A percentile compares a stretch with the other conserved stretches of the same genome.
Conservation (phyloP, 2,329 filamentous ascomycete species). For the Botrytis elliptica region DNA sequence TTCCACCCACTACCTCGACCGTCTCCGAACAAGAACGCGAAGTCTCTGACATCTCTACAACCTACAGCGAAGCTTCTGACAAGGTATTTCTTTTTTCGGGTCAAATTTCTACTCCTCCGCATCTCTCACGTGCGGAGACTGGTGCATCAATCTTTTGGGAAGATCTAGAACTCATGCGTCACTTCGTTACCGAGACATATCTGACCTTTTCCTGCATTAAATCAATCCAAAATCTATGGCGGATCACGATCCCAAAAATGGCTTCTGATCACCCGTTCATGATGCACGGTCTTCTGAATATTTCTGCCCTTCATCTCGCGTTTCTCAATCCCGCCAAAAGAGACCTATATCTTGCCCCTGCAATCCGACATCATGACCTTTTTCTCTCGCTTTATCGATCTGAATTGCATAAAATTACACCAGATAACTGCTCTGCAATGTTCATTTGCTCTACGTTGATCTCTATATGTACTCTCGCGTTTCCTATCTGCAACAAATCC, state of each 20-base stretch:
- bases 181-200: neutral
- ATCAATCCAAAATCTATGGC: neutral
- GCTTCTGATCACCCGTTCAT: neutral
- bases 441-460: neutral
- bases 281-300: neutral
- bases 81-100: neutral
- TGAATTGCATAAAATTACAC: neutral
- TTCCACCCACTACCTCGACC: neutral
- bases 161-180: neutral
- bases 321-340: neutral
- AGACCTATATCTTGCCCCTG: neutral
- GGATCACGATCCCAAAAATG: neutral
- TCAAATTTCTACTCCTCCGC: neutral
- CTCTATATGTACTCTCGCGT: neutral
- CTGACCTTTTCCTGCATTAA: neutral
- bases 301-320: neutral
- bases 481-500: neutral
- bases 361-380: neutral
- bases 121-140: neutral
- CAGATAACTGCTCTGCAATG: neutral
- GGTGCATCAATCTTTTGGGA: neutral
- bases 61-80: neutral
- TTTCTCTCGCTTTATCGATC: neutral
- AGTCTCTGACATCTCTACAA: neutral
- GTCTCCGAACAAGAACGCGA: neutral